Evolutionary conservation across 2,329 filamentous ascomycete species (phyloP).

Genomic region (Simplicillium sp.): DNA sequence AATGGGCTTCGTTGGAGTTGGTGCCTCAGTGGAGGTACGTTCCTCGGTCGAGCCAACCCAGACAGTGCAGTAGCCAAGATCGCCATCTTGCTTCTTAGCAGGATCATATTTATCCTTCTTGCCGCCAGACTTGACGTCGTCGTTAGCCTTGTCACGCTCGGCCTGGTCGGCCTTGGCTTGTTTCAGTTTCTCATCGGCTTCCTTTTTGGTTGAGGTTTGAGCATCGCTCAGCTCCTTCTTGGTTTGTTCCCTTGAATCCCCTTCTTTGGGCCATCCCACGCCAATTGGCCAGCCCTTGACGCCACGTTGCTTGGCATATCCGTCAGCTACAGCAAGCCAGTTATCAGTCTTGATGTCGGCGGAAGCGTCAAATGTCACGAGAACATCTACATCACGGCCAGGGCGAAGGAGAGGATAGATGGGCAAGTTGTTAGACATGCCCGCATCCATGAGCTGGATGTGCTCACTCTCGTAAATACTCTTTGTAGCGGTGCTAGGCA

Average conservation of each 20-base stretch:
- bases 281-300: conserved; percentile 93
- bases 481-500: conserved; percentile 69
- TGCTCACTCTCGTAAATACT: conserved; percentile 64
- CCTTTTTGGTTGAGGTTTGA: conserved; percentile 47
- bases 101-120: conserved; percentile 26
- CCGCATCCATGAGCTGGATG: conserved; percentile 86
- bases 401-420: conserved; percentile 89
- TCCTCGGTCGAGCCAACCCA: conserved; percentile 87
- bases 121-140: too few species aligned
- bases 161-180: conserved; percentile 13
- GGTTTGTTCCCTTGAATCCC: conserved; percentile 48
- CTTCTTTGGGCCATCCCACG: conserved; percentile 76
- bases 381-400: conserved; percentile 77
- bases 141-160: conserved; percentile 12
- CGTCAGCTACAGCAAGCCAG: conserved; percentile 90
- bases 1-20: conserved; percentile 40
- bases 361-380: conserved; percentile 90
- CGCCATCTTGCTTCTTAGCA: conserved; percentile 37
- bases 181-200: conserved; percentile 43
- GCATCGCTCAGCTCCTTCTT: conserved; percentile 57
- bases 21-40: conserved; percentile 45
- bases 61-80: conserved; percentile 84
- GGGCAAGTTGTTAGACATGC: conserved; percentile 96
- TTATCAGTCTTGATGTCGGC: conserved; percentile 91
- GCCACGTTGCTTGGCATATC: conserved; percentile 81